Evolutionary conservation across 1,284 basidiomycete species (phyloP), one percentile per base, ranked within the genome.

Genomic region (Sporisorium reilianum): DNA sequence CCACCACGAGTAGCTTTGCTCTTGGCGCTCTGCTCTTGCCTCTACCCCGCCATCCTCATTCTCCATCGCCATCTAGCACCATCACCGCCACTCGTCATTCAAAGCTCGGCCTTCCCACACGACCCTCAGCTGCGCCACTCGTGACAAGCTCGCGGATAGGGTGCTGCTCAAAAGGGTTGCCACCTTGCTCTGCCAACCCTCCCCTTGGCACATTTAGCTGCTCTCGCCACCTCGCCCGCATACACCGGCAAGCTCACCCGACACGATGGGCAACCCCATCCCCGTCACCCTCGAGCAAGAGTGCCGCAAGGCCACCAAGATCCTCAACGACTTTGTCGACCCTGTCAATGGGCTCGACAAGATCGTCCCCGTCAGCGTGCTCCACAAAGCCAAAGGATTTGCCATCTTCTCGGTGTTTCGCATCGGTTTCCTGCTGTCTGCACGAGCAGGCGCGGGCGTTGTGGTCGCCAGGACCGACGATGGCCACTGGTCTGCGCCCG

Each of bases 401-500:
- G 92, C 92, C 42, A 92, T 94, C 63, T 81, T 83, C 60, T 77
- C 81, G 16, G 81, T 86, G 40, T 81, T 82, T 53, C 86, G 86
- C 64, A 85, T 87, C 41, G 89, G 89, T 7, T 89, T 89, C 81
- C 76, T 90, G 3, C 86, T 89, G 68, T 87, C 87, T 11, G 89
- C 88, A 1, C 84, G 89, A 55, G 97, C 91, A 22, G 96, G 96
- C 6, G 91, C 91, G 30, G 96, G 96, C 1, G 86, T 99, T 12
- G 97, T 98, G 26, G 95, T 99, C 50, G 95, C 94, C 5, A 90
- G 88, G 69, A 87, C 94, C 18, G 88, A 90, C 3, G 90, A 97
- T 85, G 96, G 95, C 74, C 87, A 93, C 48, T 98, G 95, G 94
- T 94, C 93, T 48, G 91, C 95, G 26, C 95, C 96, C 4, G 92